Evolutionary conservation across 2,329 filamentous ascomycete genomes (phyloP).

Genomic region (Trichophyton rubrum): DNA sequence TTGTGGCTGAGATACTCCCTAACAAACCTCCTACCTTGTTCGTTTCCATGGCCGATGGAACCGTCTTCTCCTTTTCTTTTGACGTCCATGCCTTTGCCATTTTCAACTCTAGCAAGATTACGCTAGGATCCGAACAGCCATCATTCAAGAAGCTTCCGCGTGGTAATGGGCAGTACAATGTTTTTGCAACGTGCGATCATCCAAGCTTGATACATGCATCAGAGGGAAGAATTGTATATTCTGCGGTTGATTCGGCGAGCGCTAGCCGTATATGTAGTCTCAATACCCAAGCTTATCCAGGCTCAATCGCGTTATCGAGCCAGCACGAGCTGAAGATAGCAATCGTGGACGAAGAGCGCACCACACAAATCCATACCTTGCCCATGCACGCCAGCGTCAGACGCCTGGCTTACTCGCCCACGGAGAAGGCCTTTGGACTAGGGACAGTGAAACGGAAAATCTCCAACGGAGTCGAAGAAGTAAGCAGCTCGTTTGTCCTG

Average conservation of each 20-base stretch:
- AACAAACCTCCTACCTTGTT: slow-evolving; percentile 63
- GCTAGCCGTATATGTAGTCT: slow-evolving; percentile 73
- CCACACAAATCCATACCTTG: slow-evolving; percentile 76
- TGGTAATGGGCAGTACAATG: slow-evolving; percentile 53
- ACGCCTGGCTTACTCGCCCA: slow-evolving; percentile 70
- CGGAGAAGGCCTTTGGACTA: slow-evolving; percentile 69
- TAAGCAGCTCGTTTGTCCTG: slow-evolving; percentile 71
- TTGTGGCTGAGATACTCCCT: slow-evolving; percentile 61
- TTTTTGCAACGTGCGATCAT: slow-evolving; percentile 90
- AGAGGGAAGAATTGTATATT: slow-evolving; percentile 80
- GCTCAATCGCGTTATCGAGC: slow-evolving; percentile 69
- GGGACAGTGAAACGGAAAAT: slow-evolving; percentile 72
- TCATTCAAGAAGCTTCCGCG: slow-evolving; percentile 66
- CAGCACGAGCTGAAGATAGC: slow-evolving; percentile 64
- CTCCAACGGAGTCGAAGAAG: slow-evolving; percentile 55
- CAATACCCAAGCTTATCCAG: slow-evolving; percentile 66
- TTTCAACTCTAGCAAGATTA: slow-evolving; percentile 63
- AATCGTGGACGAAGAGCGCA: slow-evolving; percentile 67
- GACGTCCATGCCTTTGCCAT: slow-evolving; percentile 50
- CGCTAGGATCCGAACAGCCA: slow-evolving; percentile 75
- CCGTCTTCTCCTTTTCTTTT: slow-evolving; percentile 71
- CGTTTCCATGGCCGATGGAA: slow-evolving; percentile 83
- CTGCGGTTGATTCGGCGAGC: slow-evolving; percentile 80
- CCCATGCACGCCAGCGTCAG: slow-evolving; percentile 71
- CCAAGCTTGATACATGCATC: slow-evolving; percentile 85